A percentile compares a stretch with the other conserved stretches of the same genome.
These are phyloP conservation scores for Auriscalpium microsporum DNA, from an alignment of 768 basidiomycete species.

Conservation along the genomic window DNA sequence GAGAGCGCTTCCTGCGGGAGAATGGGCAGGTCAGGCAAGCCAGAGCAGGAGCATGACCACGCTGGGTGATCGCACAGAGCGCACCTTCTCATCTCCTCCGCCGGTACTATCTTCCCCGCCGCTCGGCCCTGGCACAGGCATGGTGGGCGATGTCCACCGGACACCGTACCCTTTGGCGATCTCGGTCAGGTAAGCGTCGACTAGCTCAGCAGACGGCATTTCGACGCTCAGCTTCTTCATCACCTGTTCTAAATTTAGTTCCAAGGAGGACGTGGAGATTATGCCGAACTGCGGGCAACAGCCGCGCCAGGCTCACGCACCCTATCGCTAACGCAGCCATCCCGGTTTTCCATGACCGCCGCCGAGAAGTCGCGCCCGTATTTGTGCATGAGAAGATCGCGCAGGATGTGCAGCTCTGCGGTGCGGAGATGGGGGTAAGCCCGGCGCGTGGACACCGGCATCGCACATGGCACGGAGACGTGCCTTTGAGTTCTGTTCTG, in stretches of 20 bases:
- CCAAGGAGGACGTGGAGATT: not conserved
- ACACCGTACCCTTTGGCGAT: constrained; percentile 86
- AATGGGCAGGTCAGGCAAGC: not conserved
- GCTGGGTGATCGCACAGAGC: not conserved
- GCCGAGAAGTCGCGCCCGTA: constrained; percentile 86
- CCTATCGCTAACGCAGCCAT: constrained; percentile 73
- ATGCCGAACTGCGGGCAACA: no score
- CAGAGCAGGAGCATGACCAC: not conserved
- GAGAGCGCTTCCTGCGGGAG: not conserved
- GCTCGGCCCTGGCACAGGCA: constrained; percentile 19
- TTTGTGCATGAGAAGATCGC: constrained; percentile 94
- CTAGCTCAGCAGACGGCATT: constrained; percentile 65
- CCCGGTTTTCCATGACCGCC: constrained; percentile 79
- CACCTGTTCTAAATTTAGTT: constrained; percentile 39
- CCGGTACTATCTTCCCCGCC: constrained; percentile 20
- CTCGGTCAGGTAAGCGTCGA: constrained; percentile 82
- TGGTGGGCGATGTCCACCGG: constrained; percentile 44
- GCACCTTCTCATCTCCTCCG: constrained; percentile 11
- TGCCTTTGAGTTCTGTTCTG: constrained; percentile 84
- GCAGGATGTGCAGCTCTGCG: constrained; percentile 78
- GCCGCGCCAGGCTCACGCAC: constrained; percentile 33
- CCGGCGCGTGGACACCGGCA: not conserved
- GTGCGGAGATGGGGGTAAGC: constrained; percentile 20
- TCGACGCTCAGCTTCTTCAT: constrained; percentile 60
- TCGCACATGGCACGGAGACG: not conserved